Conservation (phyloP, 1,284 basidiomycete species). For the Puccinia horiana region DNA sequence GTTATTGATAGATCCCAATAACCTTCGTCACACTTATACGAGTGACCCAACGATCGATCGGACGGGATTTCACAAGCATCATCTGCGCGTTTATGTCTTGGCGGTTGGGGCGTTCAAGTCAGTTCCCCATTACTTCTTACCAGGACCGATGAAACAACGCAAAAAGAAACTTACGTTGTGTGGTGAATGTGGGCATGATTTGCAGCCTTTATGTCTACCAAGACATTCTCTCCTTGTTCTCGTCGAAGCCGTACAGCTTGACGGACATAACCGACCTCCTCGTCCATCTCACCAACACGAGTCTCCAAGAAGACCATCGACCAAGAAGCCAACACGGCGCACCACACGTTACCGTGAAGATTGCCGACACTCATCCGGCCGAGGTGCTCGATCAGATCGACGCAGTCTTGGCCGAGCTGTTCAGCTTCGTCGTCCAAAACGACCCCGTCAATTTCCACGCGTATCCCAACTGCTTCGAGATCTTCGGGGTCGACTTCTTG, state of each 20-base stretch:
- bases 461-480: constrained; percentile 24
- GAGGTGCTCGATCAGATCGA: constrained; percentile 16
- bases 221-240: constrained; percentile 82
- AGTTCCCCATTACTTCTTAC: neutral
- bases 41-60: constrained; percentile 34
- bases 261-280: constrained; percentile 65
- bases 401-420: neutral
- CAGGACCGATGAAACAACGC: neutral
- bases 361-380: neutral
- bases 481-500: constrained; percentile 36
- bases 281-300: constrained; percentile 92
- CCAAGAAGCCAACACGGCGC: neutral
- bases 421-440: neutral
- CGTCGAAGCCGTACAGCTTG: constrained; percentile 67
- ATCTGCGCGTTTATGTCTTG: constrained; percentile 89
- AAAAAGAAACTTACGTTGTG: neutral
- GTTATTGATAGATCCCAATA: constrained; percentile 66
- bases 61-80: constrained; percentile 68
- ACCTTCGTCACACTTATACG: neutral
- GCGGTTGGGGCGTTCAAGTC: constrained; percentile 63
- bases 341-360: neutral
- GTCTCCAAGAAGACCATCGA: constrained; percentile 67
- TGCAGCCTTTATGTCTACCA: constrained; percentile 65
- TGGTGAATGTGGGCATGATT: too few species aligned
- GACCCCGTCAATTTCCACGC: constrained; percentile 38